Evolutionary conservation across 768 basidiomycete genomes (phyloP).

Genomic region (Naematelia encephala): DNA sequence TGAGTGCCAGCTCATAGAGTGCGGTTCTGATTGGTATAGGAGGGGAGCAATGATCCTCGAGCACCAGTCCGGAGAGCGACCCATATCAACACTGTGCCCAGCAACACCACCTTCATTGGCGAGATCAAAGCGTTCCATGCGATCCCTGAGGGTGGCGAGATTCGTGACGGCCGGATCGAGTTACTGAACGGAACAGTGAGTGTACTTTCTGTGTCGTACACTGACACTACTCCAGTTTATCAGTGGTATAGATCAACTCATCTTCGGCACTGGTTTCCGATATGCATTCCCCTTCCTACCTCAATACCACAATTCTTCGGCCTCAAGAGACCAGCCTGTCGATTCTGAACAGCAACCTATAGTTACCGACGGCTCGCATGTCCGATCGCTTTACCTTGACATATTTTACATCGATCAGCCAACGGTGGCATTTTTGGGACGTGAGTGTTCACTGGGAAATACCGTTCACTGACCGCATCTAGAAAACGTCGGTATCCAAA

Average conservation of each 20-base stretch:
- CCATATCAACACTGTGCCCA: background rate
- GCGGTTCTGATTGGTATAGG: background rate
- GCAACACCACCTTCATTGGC: slow-evolving; percentile 9
- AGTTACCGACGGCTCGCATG: slow-evolving; percentile 17
- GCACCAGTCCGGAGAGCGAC: slow-evolving; percentile 12
- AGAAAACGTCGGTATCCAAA: slow-evolving; percentile 24
- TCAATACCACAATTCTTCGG: slow-evolving; percentile 4
- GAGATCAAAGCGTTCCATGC: slow-evolving; percentile 5
- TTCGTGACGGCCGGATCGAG: background rate
- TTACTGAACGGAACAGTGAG: slow-evolving; percentile 13
- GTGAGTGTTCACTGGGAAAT: slow-evolving; percentile 8
- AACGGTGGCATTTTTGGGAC: slow-evolving; percentile 21
- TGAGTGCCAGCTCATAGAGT: background rate
- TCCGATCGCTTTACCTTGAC: slow-evolving; percentile 18
- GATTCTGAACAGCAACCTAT: slow-evolving; percentile 16
- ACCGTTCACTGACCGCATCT: background rate
- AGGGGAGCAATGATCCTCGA: slow-evolving; percentile 16
- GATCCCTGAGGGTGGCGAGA: background rate
- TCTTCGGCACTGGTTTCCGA: slow-evolving; percentile 7
- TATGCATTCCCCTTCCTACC: slow-evolving; percentile 12
- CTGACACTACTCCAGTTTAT: background rate
- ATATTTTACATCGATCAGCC: slow-evolving; percentile 24
- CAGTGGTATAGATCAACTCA: slow-evolving; percentile 7
- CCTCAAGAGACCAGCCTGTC: background rate
- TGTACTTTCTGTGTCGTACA: background rate